Evolutionary conservation across 495 filamentous ascomycete species (phyloP).

Genomic region (Aspergillus bridgeri): DNA sequence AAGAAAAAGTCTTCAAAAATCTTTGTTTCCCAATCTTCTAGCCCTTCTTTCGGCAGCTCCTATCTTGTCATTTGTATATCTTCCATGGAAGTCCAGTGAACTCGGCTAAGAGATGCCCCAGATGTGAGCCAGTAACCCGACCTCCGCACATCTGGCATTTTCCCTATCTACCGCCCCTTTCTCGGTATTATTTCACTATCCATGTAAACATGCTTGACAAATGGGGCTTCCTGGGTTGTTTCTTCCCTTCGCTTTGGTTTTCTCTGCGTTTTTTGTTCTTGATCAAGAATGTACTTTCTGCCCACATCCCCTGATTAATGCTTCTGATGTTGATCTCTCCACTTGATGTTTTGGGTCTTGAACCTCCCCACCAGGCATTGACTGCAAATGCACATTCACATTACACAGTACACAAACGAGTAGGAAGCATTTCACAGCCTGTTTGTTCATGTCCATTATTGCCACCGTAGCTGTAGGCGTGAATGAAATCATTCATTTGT

Average conservation of each 20-base stretch:
- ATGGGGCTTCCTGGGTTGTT: no score
- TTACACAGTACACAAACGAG: neutral
- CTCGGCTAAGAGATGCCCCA: no score
- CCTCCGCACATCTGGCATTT: no score
- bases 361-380: neutral
- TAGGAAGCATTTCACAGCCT: neutral
- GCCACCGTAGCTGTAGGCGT: neutral
- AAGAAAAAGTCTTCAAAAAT: conserved; percentile 5
- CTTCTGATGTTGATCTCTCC: neutral
- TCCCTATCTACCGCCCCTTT: no score
- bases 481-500: neutral
- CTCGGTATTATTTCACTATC: no score
- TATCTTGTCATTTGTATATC: no score
- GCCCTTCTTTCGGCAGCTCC: no score
- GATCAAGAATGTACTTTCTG: neutral
- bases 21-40: conserved; percentile 5
- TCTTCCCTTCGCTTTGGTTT: no score
- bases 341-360: neutral
- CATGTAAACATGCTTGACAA: no score
- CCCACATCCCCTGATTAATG: neutral
- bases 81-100: no score
- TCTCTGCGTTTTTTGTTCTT: conserved; percentile 4
- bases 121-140: no score
- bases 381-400: no score
- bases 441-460: neutral